These are phyloP conservation scores for Quercus cerris DNA, from an alignment of 306 rosid species.

Conservation along the genomic window DNA sequence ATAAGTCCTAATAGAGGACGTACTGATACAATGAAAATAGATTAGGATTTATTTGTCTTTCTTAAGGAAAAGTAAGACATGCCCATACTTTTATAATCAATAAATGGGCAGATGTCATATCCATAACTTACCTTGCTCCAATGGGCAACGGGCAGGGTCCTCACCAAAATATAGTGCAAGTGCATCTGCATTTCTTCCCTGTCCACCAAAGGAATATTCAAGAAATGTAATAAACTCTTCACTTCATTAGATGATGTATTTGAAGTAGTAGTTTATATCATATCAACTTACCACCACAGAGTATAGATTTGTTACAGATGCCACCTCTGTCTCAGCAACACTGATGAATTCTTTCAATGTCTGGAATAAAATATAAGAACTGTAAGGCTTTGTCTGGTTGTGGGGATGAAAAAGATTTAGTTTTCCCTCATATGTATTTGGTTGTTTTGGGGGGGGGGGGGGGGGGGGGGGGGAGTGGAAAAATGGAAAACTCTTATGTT, in stretches of 20 bases:
- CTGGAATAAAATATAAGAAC: conserved; percentile 37
- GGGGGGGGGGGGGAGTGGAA: too few species aligned
- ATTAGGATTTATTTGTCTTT: too few species aligned
- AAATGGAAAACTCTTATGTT: too few species aligned
- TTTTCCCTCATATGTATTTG: too few species aligned
- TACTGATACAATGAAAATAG: neutral
- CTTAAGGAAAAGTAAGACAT: neutral
- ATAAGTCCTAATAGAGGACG: neutral
- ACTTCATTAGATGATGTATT: neutral
- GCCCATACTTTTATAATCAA: neutral
- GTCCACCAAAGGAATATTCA: conserved; percentile 29
- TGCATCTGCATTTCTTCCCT: conserved; percentile 98
- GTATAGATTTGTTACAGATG: conserved; percentile 69
- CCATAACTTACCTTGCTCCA: conserved; percentile 81
- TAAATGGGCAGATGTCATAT: neutral
- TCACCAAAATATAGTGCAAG: conserved; percentile 90
- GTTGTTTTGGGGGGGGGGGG: too few species aligned
- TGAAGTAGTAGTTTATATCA: conserved; percentile 3
- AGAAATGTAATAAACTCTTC: neutral
- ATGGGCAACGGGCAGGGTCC: conserved; percentile 89
- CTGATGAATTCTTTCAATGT: conserved; percentile 68
- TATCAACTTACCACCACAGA: conserved; percentile 65
- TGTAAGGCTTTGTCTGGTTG: conserved; percentile 5
- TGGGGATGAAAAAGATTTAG: too few species aligned
- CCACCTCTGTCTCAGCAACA: conserved; percentile 77